These are phyloP conservation scores for Gardenia jasminoides DNA, from an alignment of 257 asterid genomes.

Conservation along the genomic window DNA sequence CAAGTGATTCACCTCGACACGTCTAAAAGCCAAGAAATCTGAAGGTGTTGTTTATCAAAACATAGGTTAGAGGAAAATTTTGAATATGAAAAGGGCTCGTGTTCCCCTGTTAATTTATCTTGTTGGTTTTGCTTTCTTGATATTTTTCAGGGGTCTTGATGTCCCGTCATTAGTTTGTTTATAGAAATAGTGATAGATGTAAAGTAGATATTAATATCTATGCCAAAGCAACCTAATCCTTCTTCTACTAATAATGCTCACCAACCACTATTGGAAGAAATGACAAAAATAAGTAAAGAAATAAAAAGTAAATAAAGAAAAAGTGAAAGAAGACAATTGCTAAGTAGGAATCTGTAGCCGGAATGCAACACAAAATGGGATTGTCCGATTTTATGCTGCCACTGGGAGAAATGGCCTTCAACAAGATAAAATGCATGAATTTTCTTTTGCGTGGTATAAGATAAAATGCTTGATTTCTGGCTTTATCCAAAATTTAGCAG, in stretches of 20 bases:
- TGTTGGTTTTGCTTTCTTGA: background rate
- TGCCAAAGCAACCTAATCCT: background rate
- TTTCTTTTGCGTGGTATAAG: no score
- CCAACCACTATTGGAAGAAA: background rate
- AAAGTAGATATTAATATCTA: background rate
- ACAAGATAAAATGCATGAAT: no score
- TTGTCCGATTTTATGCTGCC: background rate
- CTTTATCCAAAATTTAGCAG: background rate
- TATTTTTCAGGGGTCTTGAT: background rate
- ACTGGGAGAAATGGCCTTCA: background rate
- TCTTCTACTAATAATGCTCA: background rate
- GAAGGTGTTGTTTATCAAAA: background rate
- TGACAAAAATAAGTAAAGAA: background rate
- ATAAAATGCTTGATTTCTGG: background rate
- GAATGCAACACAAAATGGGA: background rate
- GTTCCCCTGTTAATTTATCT: background rate
- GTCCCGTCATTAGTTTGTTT: background rate
- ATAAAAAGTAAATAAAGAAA: background rate
- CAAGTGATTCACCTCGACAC: background rate
- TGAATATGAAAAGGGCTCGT: background rate
- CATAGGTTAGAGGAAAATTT: background rate
- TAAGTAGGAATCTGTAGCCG: background rate
- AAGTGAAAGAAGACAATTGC: background rate
- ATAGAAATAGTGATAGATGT: background rate
- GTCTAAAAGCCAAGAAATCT: slow-evolving; percentile 3